Conservation (phyloP, 495 filamentous ascomycete species). For the Mycothermus thermophilus region DNA sequence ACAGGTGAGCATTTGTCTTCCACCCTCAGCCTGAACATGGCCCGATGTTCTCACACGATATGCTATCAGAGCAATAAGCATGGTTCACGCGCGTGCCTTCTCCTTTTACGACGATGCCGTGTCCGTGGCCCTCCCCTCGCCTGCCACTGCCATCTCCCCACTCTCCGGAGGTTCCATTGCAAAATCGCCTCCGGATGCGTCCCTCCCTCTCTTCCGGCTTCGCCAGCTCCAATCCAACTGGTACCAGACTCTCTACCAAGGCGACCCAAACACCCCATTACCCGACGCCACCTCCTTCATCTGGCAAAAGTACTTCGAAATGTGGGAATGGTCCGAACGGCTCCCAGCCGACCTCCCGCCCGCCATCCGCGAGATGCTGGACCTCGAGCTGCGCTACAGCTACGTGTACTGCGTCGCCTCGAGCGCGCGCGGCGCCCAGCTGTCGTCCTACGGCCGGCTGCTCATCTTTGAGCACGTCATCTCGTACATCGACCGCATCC, state of each 20-base stretch:
- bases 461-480: slow-evolving; percentile 75
- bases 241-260: slow-evolving; percentile 73
- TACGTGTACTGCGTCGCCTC: slow-evolving; percentile 74
- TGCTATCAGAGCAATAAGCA: slow-evolving; percentile 54
- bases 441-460: slow-evolving; percentile 52
- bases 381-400: slow-evolving; percentile 71
- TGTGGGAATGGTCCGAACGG: slow-evolving; percentile 51
- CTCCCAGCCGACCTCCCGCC: slow-evolving; percentile 44
- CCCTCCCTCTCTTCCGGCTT: slow-evolving; percentile 56
- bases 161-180: slow-evolving; percentile 29
- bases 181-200: slow-evolving; percentile 34
- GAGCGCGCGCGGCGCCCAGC: slow-evolving; percentile 46
- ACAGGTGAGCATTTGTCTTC: slow-evolving; percentile 44
- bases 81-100: slow-evolving; percentile 67
- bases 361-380: slow-evolving; percentile 53
- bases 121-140: slow-evolving; percentile 45
- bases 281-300: slow-evolving; percentile 44
- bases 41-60: neutral
- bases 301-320: slow-evolving; percentile 48
- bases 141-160: slow-evolving; percentile 21
- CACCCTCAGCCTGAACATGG: neutral
- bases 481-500: slow-evolving; percentile 51
- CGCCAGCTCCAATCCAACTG: slow-evolving; percentile 64
- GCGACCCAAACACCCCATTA: slow-evolving; percentile 43
- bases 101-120: slow-evolving; percentile 86